phyloP scores from a whole-genome alignment of 73 alveolate species.

The Symbiodinium natans region DNA sequence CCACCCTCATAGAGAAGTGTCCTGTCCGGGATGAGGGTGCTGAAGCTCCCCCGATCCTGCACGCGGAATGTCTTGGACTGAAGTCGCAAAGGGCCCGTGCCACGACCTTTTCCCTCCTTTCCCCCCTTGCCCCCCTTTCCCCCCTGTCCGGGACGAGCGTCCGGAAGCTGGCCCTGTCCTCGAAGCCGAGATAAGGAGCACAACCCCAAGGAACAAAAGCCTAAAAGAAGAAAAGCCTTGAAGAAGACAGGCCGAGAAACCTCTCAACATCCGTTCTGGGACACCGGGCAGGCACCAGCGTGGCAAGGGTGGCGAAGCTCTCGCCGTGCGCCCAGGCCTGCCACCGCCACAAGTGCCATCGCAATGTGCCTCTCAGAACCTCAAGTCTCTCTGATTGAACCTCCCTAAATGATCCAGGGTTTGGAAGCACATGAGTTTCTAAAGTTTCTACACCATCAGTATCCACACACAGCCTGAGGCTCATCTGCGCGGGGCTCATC shows the following conservation, averaged over 20 bases:
- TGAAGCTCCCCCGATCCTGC: conserved; percentile 86
- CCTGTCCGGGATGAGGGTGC: conserved; percentile 66
- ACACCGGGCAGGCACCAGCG: background rate
- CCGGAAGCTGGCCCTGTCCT: conserved; percentile 77
- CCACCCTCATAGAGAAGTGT: background rate
- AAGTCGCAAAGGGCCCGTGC: too few relatives aligned
- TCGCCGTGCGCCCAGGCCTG: background rate
- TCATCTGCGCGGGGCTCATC: background rate
- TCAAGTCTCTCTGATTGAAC: background rate
- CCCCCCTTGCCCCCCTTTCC: too few relatives aligned
- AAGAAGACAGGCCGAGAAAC: background rate
- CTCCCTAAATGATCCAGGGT: background rate
- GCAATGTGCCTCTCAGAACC: background rate
- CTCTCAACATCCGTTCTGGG: too few relatives aligned
- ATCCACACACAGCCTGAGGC: background rate
- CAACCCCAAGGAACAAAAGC: background rate
- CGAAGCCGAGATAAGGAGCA: too few relatives aligned
- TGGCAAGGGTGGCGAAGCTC: conserved; percentile 52
- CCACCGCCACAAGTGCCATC: background rate
- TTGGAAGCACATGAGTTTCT: background rate
- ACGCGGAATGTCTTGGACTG: too few relatives aligned
- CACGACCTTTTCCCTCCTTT: too few relatives aligned
- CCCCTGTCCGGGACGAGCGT: conserved; percentile 38
- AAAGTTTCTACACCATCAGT: too few relatives aligned
- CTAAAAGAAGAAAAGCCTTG: background rate